These are phyloP conservation scores for Naegleria gruberi DNA, from an alignment of 208 protist genomes.

Conservation along the genomic window DNA sequence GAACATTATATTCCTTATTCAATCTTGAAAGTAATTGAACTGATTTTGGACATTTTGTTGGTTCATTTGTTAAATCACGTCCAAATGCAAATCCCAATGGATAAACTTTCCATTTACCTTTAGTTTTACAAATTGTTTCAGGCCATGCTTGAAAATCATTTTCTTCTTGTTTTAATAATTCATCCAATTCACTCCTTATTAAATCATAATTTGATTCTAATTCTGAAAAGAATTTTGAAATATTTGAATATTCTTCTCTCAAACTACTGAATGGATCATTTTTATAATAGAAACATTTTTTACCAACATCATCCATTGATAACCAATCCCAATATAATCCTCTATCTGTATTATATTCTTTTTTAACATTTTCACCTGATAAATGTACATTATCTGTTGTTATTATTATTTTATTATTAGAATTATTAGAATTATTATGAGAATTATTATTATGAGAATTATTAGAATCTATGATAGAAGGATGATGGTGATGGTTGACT, in stretches of 20 bases:
- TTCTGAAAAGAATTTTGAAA: background rate
- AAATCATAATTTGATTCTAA: background rate
- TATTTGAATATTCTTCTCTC: background rate
- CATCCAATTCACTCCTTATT: background rate
- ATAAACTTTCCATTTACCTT: background rate
- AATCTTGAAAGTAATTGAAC: background rate
- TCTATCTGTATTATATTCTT: background rate
- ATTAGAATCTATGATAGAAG: too few relatives aligned
- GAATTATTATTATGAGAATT: too few relatives aligned
- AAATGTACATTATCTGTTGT: background rate
- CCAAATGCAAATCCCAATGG: constrained; percentile 16
- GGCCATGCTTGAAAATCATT: background rate
- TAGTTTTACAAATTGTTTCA: background rate
- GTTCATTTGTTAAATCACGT: background rate
- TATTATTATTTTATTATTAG: background rate
- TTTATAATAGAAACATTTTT: background rate
- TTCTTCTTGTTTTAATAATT: background rate
- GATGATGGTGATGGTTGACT: too few relatives aligned
- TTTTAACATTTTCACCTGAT: background rate
- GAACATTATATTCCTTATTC: background rate
- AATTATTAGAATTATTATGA: background rate
- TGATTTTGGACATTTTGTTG: background rate
- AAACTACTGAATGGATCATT: background rate
- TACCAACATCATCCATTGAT: background rate
- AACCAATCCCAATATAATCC: background rate